These are phyloP conservation scores for Penicillium salamii DNA, from an alignment of 495 filamentous ascomycete species.

Conservation along the genomic window DNA sequence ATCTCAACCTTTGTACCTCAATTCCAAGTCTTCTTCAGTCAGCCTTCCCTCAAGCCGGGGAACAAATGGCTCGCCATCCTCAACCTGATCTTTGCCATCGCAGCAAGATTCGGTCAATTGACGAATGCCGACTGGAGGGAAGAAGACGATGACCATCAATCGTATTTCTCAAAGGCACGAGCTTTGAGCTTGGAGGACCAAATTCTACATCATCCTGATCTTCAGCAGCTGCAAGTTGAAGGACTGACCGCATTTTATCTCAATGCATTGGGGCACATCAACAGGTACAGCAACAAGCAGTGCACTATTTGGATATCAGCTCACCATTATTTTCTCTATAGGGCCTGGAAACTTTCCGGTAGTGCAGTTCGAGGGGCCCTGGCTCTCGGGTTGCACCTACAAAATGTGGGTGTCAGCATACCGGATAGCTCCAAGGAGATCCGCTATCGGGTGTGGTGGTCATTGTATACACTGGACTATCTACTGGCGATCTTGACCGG, in stretches of 20 bases:
- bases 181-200: conserved; percentile 49
- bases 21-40: conserved; percentile 46
- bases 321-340: conserved; percentile 23
- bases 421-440: conserved; percentile 53
- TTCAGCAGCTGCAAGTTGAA: conserved; percentile 58
- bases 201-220: conserved; percentile 48
- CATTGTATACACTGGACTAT: conserved; percentile 56
- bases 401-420: conserved; percentile 48
- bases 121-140: conserved; percentile 40
- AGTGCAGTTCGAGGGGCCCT: conserved; percentile 56
- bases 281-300: conserved; percentile 45
- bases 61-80: conserved; percentile 56
- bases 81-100: conserved; percentile 64
- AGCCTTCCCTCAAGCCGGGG: conserved; percentile 35
- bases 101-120: conserved; percentile 49
- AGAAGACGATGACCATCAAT: conserved; percentile 49
- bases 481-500: conserved; percentile 58
- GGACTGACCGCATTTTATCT: conserved; percentile 60
- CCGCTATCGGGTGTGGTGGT: conserved; percentile 60
- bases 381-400: conserved; percentile 59
- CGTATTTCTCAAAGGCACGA: conserved; percentile 56
- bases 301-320: not conserved
- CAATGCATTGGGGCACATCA: conserved; percentile 55
- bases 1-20: conserved; percentile 51
- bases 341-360: conserved; percentile 60